Evolutionary conservation across 2,329 filamentous ascomycete species (phyloP), one percentile per base, ranked within the genome.

Genomic region (Lizonia empirigonia): DNA sequence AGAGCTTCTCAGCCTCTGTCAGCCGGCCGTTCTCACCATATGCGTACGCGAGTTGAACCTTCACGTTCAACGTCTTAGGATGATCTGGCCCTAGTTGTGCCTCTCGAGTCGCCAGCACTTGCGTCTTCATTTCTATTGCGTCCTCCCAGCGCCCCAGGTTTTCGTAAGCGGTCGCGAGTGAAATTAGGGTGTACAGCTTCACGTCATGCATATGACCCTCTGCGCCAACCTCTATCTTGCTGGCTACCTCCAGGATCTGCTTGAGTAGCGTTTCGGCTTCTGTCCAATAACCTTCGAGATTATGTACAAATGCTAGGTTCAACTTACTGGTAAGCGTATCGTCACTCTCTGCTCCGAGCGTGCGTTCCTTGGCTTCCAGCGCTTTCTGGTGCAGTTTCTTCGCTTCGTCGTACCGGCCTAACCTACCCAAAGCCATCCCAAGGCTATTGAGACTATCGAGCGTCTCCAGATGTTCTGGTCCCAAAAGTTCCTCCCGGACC

Each of bases 271-370:
- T 16, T 35, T 53, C 45, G 18, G 53, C 49, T 6, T 47, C 30
- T 10, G 27, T 22, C 29, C 42, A 48, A 9, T 46, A 35, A 4
- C 45, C 29, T 16, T 50, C 7, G 7, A 30, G 13, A 9, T 27
- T 15, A n/a, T 47, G 44, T n/a, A 50, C 7, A 8, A 5, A 6
- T n/a, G 50, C 54, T 12, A 56, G 20, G 7, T 46, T 50, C 19
- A 15, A 13, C 41, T 41, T 47, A 13, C 26, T 55, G 8, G 1
- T 5, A 2, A 55, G 38, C 15, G 51, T 45, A 13, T 49, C 33
- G 4, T 2, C 4, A 26, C 32, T 5, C 2, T 49, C 37, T 15
- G 27, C 35, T n/a, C 48, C 48, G 10, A 37, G 16, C 3, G 19
- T 30, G 2, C 26, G 38, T 15, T 12, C n/a, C 36, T 51, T 35